Percentiles rank a stretch among this genome's conserved stretches.
Evolutionary conservation across 805 yeast species (phyloP).

Genomic region (Candida yuanshanica): DNA sequence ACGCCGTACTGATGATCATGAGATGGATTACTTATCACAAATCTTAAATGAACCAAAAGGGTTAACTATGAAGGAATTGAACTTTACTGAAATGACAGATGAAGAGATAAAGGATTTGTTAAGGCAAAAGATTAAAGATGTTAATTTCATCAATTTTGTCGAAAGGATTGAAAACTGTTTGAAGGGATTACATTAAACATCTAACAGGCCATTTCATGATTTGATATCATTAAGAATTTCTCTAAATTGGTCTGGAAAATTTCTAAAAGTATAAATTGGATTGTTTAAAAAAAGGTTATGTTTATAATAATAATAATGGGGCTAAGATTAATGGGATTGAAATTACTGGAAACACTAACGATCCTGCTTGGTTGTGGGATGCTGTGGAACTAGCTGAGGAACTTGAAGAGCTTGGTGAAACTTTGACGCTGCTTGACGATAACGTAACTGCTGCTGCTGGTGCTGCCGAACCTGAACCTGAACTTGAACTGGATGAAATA

Average conservation of each 20-base stretch:
- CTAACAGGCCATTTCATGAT: too few species aligned
- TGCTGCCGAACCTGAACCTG: too few species aligned
- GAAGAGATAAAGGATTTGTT: constrained; percentile 13
- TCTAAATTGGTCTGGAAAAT: not conserved
- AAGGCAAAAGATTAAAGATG: constrained; percentile 19
- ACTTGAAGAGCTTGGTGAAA: too few species aligned
- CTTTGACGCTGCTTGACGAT: too few species aligned
- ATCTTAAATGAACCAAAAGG: constrained; percentile 8
- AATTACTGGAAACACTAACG: constrained; percentile 9
- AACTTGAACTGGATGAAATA: too few species aligned
- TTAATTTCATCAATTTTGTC: constrained; percentile 20
- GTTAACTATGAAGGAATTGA: not conserved
- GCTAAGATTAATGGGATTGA: constrained; percentile 10
- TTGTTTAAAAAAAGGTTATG: not conserved
- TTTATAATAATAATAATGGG: constrained; percentile 7
- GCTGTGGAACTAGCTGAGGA: not conserved
- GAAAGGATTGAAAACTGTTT: constrained; percentile 18
- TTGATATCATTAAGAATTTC: constrained; percentile 3
- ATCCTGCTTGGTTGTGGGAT: constrained; percentile 4
- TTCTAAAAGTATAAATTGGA: not conserved
- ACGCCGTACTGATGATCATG: not conserved
- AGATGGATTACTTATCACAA: constrained; percentile 9
- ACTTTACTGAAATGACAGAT: constrained; percentile 12
- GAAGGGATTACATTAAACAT: constrained; percentile 3
- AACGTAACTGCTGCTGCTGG: too few species aligned